A percentile compares a stretch with the other conserved stretches of the same genome.
These are phyloP conservation scores for Perkinsus chesapeaki DNA, from an alignment of 169 alveolate species.

Conservation along the genomic window DNA sequence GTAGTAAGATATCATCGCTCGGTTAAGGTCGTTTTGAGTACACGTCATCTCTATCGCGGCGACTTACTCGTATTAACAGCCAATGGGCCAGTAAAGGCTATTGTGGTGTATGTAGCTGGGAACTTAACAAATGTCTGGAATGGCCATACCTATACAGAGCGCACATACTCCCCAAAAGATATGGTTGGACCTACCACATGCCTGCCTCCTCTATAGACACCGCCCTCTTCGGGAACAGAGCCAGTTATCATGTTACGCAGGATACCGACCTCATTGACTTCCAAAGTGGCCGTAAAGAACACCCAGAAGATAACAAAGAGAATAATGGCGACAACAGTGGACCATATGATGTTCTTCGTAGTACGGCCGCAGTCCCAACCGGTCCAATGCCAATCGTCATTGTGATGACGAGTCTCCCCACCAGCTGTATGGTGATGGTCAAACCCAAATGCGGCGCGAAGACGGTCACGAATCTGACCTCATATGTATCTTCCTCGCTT, in stretches of 20 bases:
- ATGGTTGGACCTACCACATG: background rate
- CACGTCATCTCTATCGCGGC: too few species aligned
- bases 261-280: background rate
- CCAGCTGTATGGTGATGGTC: background rate
- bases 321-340: background rate
- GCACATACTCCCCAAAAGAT: background rate
- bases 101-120: background rate
- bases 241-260: background rate
- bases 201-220: background rate
- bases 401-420: background rate
- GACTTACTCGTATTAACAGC: background rate
- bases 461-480: background rate
- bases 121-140: background rate
- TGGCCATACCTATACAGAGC: background rate
- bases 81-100: background rate
- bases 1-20: too few species aligned
- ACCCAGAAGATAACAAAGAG: background rate
- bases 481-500: background rate
- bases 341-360: background rate
- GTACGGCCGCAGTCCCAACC: background rate
- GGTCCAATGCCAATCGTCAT: background rate
- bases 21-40: too few species aligned
- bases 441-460: background rate
- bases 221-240: background rate
- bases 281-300: background rate